phyloP scores from a whole-genome alignment of 495 filamentous ascomycete species.

The Penicillium cataractarum region DNA sequence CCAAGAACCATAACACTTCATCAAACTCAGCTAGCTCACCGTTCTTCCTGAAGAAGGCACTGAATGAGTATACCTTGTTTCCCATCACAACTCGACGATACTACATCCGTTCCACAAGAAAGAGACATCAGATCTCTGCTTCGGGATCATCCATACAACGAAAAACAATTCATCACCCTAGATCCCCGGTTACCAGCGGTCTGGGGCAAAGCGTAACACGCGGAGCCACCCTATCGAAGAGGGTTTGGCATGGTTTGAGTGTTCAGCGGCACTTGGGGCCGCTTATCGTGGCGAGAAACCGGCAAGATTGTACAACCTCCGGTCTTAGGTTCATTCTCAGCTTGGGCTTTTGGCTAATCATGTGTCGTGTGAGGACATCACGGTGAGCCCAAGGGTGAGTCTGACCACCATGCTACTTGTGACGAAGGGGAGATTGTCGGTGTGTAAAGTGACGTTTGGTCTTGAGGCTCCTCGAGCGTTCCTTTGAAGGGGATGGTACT shows the following conservation, averaged over 20 bases:
- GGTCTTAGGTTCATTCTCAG: background rate
- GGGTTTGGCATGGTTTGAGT: background rate
- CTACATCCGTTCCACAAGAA: slow-evolving; percentile 17
- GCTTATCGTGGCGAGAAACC: slow-evolving; percentile 12
- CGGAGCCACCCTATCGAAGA: background rate
- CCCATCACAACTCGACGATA: background rate
- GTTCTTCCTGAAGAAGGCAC: background rate
- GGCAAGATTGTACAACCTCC: slow-evolving; percentile 6
- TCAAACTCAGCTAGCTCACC: slow-evolving; percentile 16
- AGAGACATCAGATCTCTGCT: slow-evolving; percentile 9
- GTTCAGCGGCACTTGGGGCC: background rate
- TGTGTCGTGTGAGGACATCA: background rate
- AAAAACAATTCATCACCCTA: slow-evolving; percentile 6
- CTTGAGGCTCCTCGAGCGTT: background rate
- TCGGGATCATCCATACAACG: slow-evolving; percentile 11
- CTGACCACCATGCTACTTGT: background rate
- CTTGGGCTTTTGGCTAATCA: background rate
- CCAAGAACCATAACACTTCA: background rate
- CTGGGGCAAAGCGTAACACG: slow-evolving; percentile 14
- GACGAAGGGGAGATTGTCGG: background rate
- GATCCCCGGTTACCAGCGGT: slow-evolving; percentile 16
- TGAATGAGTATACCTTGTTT: background rate
- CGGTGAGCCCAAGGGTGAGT: background rate
- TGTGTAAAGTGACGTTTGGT: background rate
- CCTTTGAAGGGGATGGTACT: background rate